phyloP scores from a whole-genome alignment of 2,329 filamentous ascomycete species.

The Alternaria brassicae region DNA sequence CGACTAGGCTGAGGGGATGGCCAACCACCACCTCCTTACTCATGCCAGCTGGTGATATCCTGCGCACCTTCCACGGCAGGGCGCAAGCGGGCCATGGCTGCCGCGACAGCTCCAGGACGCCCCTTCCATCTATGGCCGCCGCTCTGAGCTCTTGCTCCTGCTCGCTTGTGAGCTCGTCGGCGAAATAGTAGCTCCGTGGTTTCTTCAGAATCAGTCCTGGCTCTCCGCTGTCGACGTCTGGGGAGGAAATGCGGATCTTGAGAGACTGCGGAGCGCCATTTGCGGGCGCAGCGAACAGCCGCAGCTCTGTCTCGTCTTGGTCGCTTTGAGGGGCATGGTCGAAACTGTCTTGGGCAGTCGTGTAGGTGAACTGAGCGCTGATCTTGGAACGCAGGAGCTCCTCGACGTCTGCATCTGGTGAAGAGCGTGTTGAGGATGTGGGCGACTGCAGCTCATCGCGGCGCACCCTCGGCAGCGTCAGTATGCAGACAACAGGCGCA shows the following conservation, averaged over 20 bases:
- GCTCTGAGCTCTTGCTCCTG: conserved; percentile 31
- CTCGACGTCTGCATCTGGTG: conserved; percentile 43
- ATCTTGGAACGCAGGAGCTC: conserved; percentile 40
- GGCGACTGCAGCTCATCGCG: conserved; percentile 48
- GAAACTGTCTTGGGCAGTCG: conserved; percentile 14
- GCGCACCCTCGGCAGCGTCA: conserved; percentile 36
- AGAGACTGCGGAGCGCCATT: conserved; percentile 29
- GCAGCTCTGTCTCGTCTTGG: conserved; percentile 44
- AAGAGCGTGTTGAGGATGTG: conserved; percentile 42
- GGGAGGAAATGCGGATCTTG: conserved; percentile 45
- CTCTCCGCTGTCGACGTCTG: conserved; percentile 32
- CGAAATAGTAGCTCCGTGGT: conserved; percentile 47
- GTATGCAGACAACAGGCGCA: conserved; percentile 10
- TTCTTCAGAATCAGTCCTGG: conserved; percentile 40
- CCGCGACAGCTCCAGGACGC: conserved; percentile 38
- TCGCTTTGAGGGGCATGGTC: conserved; percentile 20
- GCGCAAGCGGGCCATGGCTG: conserved; percentile 46
- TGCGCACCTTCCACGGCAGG: conserved; percentile 47
- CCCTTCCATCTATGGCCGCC: conserved; percentile 39
- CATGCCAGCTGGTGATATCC: conserved; percentile 38
- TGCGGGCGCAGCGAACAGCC: conserved; percentile 42
- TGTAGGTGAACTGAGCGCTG: conserved; percentile 35
- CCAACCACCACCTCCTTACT: conserved; percentile 42
- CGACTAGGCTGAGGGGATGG: conserved; percentile 30
- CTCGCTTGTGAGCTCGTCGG: conserved; percentile 35